Base-by-base conservation (phyloP, 768 basidiomycete genomes). In the Pleurotus cornucopiae region DNA sequence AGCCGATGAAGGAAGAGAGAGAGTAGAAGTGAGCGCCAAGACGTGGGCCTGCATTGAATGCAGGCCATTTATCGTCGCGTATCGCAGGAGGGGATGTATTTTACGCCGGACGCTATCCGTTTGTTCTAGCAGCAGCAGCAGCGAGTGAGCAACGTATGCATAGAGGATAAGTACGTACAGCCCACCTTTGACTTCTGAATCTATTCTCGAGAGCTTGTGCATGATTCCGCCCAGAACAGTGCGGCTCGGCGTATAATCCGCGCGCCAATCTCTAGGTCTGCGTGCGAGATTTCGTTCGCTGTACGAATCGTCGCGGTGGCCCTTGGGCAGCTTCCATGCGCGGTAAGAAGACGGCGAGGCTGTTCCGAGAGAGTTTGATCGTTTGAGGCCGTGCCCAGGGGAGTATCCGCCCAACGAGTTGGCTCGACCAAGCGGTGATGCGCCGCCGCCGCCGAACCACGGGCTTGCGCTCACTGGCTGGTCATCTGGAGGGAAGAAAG, bases 201-300 rank as follows among this genome's bases (percentile, higher is more conserved):
- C 55, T 37, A 46, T 44, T 21, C 55, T 57, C 5, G 55, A n/a
- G 9, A 47, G 34, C 43, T 46, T 26, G 38, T 55, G 47, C 47
- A 57, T 57, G 55, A 64, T 47, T 54, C 48, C 57, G 2, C 49
- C 44, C 14, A 57, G 58, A 11, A 53, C 23, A 5, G 57, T 49
- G 1, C 58, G 46, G 3, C 60, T 61, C n/a, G 61, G 51, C 16
- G 60, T 60, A 43, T 61, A 64, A 7, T 57, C 62, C 1, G 40
- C 54, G 4, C 62, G 58, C 63, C 63, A 64, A 23, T 62, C 62
- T 7, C 59, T 52, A 2, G 63, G 63, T 1, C 63, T 56, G 0
- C 18, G 57, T 2, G 61, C 53, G 2, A 63, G 58, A 11, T 64
- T 49, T 6, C 52, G 7, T 48, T 60, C 61, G 55, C 57, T 56